Conservation (phyloP, 768 basidiomycete species). For the Tephrocybe sp. region DNA sequence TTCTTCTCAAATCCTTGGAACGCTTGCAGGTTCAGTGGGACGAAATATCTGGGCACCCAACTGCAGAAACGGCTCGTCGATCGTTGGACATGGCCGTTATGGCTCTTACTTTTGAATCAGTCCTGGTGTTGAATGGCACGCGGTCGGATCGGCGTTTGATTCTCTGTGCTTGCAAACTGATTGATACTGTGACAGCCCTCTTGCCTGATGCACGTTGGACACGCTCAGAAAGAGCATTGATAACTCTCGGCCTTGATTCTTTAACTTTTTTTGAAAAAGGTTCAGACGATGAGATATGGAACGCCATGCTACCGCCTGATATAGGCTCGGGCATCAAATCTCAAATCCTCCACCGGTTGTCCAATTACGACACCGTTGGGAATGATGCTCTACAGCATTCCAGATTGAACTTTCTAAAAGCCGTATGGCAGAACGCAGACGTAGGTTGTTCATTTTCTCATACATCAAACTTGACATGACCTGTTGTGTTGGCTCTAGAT, state of each 20-base stretch:
- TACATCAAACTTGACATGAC: not conserved
- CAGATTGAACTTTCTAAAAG: constrained; percentile 47
- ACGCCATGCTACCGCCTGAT: constrained; percentile 48
- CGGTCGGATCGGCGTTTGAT: constrained; percentile 60
- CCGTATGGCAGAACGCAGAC: constrained; percentile 69
- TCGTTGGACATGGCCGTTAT: constrained; percentile 69
- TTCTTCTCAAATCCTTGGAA: constrained; percentile 65
- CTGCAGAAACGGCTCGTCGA: constrained; percentile 64
- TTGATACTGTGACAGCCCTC: constrained; percentile 36
- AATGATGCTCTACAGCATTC: constrained; percentile 14
- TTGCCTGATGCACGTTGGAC: constrained; percentile 53
- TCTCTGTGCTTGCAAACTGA: constrained; percentile 56
- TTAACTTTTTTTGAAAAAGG: constrained; percentile 45
- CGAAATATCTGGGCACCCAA: constrained; percentile 37
- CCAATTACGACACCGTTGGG: constrained; percentile 11
- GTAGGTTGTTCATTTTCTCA: constrained; percentile 44
- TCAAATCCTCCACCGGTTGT: constrained; percentile 44
- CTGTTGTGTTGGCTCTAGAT: constrained; percentile 37
- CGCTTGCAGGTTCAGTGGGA: constrained; percentile 51
- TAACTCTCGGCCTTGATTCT: constrained; percentile 68
- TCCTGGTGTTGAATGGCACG: constrained; percentile 65
- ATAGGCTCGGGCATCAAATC: constrained; percentile 62
- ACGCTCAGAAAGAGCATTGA: constrained; percentile 57
- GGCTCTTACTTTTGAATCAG: constrained; percentile 68
- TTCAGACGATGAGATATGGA: constrained; percentile 28